A percentile compares a stretch with the other conserved stretches of the same genome.
These are phyloP conservation scores for Mycena galericulata DNA, from an alignment of 768 basidiomycete species.

Conservation along the genomic window DNA sequence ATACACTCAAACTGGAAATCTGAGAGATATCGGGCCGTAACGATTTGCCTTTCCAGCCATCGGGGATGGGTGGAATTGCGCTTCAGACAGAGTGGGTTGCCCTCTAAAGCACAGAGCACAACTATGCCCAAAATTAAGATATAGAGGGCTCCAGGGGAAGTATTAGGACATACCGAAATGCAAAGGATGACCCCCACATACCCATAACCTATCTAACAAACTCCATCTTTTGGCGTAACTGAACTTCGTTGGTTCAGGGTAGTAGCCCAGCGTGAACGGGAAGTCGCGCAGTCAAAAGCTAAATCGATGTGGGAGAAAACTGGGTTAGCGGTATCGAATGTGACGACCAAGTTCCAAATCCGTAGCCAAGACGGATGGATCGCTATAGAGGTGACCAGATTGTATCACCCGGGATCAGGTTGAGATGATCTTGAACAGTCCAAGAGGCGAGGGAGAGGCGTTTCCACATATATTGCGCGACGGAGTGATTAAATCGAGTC, in stretches of 20 bases:
- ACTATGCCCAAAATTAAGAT: too few species aligned
- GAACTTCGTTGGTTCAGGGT: conserved; percentile 6
- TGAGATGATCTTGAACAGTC: neutral
- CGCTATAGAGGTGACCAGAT: conserved; percentile 6
- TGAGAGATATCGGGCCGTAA: too few species aligned
- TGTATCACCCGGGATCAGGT: neutral
- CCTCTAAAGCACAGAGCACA: too few species aligned
- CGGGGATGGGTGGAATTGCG: too few species aligned
- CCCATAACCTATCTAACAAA: too few species aligned
- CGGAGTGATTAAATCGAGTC: neutral
- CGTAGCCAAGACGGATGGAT: neutral
- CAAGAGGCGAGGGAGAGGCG: neutral
- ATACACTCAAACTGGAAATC: too few species aligned
- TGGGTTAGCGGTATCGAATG: neutral
- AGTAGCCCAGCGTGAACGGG: neutral
- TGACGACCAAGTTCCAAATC: neutral
- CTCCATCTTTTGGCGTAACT: neutral
- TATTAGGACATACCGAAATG: too few species aligned
- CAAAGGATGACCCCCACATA: too few species aligned
- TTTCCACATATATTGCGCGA: neutral
- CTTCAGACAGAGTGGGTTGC: too few species aligned
- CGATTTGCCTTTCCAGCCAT: too few species aligned
- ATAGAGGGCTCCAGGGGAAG: too few species aligned
- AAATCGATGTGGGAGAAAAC: neutral
- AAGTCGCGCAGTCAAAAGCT: neutral